Percentiles rank a stretch among this genome's conserved stretches.
Evolutionary conservation across 495 filamentous ascomycete genomes (phyloP).

Genomic region (Thozetella sp.): DNA sequence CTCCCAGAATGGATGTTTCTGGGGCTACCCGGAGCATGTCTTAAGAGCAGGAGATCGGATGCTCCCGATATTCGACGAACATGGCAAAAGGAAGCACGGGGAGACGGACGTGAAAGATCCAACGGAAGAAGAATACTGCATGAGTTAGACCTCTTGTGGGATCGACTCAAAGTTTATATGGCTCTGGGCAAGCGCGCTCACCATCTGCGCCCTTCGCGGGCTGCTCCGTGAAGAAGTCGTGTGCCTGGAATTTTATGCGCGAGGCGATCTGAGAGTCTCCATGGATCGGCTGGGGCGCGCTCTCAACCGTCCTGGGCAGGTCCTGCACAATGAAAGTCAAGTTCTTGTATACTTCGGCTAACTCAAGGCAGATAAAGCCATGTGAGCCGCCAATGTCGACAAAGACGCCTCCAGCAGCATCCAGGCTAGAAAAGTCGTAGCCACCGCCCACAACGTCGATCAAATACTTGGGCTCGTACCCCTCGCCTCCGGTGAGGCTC

Average conservation of each 20-base stretch:
- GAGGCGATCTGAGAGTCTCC: conserved; percentile 37
- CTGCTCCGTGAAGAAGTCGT: conserved; percentile 61
- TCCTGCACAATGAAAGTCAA: conserved; percentile 63
- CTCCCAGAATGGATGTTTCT: no score
- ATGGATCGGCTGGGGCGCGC: conserved; percentile 39
- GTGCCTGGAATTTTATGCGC: conserved; percentile 43
- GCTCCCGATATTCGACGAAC: no score
- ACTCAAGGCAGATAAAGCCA: conserved; percentile 52
- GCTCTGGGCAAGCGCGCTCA: conserved; percentile 9
- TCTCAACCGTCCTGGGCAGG: conserved; percentile 41
- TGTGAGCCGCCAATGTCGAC: conserved; percentile 60
- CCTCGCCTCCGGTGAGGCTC: conserved; percentile 46
- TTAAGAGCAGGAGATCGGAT: no score
- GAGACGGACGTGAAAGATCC: conserved; percentile 61
- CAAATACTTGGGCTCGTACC: conserved; percentile 47
- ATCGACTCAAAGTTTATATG: no score
- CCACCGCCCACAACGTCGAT: conserved; percentile 33
- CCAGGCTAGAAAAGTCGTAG: conserved; percentile 43
- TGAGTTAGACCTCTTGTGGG: not conserved
- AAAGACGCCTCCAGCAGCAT: conserved; percentile 38
- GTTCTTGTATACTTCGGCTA: conserved; percentile 45
- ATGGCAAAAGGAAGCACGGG: no score
- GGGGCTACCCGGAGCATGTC: no score
- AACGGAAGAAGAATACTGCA: conserved; percentile 56
- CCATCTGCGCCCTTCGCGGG: conserved; percentile 51